Conservation (phyloP, 2,329 filamentous ascomycete species). For the Amylocarpus encephaloides region DNA sequence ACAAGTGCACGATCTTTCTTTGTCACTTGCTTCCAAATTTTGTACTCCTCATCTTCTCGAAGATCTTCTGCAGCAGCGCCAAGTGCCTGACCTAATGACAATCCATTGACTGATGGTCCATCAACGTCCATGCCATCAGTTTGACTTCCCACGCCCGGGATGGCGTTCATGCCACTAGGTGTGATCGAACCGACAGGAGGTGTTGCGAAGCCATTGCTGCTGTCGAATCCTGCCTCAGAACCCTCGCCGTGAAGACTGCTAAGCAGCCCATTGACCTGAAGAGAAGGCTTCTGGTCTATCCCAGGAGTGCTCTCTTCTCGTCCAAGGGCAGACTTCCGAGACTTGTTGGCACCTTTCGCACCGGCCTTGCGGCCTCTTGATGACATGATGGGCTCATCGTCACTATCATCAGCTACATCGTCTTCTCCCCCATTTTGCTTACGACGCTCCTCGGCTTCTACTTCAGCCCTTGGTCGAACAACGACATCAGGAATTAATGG, state of each 20-base stretch:
- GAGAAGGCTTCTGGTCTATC: conserved; percentile 65
- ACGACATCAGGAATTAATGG: conserved; percentile 89
- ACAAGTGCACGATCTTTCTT: conserved; percentile 89
- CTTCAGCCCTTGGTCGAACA: conserved; percentile 85
- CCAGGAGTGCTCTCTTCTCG: conserved; percentile 74
- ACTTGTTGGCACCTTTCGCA: conserved; percentile 57
- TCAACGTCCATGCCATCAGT: conserved; percentile 85
- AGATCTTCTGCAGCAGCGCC: conserved; percentile 65
- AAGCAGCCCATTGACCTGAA: conserved; percentile 60
- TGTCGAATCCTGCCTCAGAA: conserved; percentile 68
- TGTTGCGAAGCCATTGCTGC: conserved; percentile 80
- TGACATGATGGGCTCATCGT: conserved; percentile 97
- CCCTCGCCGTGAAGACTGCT: conserved; percentile 57
- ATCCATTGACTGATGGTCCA: conserved; percentile 61
- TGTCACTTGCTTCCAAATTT: conserved; percentile 97
- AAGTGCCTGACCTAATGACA: conserved; percentile 57
- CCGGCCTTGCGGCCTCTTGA: conserved; percentile 86
- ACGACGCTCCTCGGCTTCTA: conserved; percentile 80
- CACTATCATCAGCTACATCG: conserved; percentile 82
- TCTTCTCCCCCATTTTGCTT: conserved; percentile 81
- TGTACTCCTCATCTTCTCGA: conserved; percentile 90
- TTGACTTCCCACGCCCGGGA: conserved; percentile 64
- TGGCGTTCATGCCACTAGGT: conserved; percentile 64
- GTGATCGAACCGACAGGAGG: conserved; percentile 72
- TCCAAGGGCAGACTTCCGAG: conserved; percentile 66